Conservation (phyloP, 495 filamentous ascomycete species). For the Hypoxylon rickii region DNA sequence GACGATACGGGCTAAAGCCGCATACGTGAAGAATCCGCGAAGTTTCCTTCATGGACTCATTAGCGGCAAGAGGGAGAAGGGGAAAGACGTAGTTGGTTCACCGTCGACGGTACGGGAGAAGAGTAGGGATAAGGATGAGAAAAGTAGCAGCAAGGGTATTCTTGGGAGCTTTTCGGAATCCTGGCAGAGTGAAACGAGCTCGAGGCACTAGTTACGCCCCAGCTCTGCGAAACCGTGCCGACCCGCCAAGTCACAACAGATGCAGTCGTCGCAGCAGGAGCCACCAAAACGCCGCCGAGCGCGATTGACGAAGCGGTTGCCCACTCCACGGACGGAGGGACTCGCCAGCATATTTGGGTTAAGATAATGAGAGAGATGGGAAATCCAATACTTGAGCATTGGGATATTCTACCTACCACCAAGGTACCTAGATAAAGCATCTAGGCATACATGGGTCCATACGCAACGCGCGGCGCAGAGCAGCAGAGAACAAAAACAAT, state of each 20-base stretch:
- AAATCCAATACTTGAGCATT: too few species aligned
- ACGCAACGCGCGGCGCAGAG: too few species aligned
- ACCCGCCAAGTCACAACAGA: slow-evolving; percentile 4
- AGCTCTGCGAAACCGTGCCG: slow-evolving; percentile 7
- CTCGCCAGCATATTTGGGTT: slow-evolving; percentile 19
- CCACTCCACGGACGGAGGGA: slow-evolving; percentile 3
- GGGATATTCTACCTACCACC: too few species aligned
- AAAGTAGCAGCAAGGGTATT: slow-evolving; percentile 35
- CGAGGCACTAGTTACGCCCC: slow-evolving; percentile 39
- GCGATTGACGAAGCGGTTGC: slow-evolving; percentile 15
- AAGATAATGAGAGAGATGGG: slow-evolving; percentile 25
- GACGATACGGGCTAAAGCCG: slow-evolving; percentile 44
- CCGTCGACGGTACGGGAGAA: too few species aligned
- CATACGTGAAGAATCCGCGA: slow-evolving; percentile 45
- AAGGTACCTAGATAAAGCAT: too few species aligned
- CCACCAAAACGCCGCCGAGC: not conserved
- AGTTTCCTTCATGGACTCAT: slow-evolving; percentile 56
- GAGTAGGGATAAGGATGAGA: slow-evolving; percentile 42
- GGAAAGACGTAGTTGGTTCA: slow-evolving; percentile 27
- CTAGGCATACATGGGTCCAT: too few species aligned
- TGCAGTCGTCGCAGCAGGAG: slow-evolving; percentile 2
- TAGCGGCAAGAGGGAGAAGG: slow-evolving; percentile 43
- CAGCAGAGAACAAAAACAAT: not conserved
- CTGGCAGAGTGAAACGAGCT: slow-evolving; percentile 37
- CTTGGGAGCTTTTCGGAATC: slow-evolving; percentile 37